These are phyloP conservation scores for Fusarium marasasianum DNA, from an alignment of 2,329 filamentous ascomycete species.

Conservation along the genomic window DNA sequence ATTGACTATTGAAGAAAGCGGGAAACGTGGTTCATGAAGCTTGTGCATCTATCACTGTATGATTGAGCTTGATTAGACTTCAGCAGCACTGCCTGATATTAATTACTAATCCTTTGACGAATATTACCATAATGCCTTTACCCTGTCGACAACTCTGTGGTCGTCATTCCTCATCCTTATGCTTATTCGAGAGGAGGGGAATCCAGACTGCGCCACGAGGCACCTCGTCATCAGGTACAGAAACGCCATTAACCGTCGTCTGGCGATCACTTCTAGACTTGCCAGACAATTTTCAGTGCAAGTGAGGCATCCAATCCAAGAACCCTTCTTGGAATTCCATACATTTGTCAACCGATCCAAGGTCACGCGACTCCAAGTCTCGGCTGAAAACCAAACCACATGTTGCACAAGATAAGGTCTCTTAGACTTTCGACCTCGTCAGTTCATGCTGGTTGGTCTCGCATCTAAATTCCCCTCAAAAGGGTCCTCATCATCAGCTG, in stretches of 20 bases:
- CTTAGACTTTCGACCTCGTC: background rate
- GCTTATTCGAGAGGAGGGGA: background rate
- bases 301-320: background rate
- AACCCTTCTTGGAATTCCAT: background rate
- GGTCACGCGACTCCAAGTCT: constrained; percentile 3
- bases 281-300: background rate
- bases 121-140: background rate
- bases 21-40: constrained; percentile 5
- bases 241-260: constrained; percentile 18
- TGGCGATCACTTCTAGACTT: constrained; percentile 9
- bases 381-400: background rate
- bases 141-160: background rate
- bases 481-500: background rate
- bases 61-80: background rate
- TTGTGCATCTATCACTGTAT: background rate
- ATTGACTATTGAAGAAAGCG: background rate
- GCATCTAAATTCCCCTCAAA: background rate
- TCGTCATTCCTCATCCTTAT: background rate
- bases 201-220: constrained; percentile 25
- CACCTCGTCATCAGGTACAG: constrained; percentile 24
- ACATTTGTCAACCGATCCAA: background rate
- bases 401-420: background rate
- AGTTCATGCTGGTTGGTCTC: background rate
- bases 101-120: background rate
- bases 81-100: background rate